Evolutionary conservation across 2,329 filamentous ascomycete species (phyloP).

Genomic region (Fusarium sp.): DNA sequence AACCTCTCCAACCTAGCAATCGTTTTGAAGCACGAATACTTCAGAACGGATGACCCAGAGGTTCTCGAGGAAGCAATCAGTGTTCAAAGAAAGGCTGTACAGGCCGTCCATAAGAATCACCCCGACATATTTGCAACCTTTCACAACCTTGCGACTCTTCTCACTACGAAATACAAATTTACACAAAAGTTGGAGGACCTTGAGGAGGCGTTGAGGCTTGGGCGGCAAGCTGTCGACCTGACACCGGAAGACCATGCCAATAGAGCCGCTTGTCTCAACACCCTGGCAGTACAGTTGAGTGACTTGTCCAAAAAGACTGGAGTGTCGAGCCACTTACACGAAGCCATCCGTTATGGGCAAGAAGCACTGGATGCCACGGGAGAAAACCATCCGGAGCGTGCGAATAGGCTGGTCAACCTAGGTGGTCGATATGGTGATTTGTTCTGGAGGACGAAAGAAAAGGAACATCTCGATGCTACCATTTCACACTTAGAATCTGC

Average conservation of each 20-base stretch:
- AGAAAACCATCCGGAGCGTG: neutral
- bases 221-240: neutral
- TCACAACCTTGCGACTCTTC: neutral
- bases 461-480: neutral
- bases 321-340: neutral
- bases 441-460: neutral
- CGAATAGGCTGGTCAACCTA: neutral
- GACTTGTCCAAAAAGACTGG: neutral
- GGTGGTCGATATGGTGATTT: neutral
- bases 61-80: neutral
- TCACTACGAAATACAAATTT: neutral
- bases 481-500: neutral
- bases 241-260: neutral
- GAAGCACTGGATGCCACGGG: neutral
- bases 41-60: neutral
- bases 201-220: neutral
- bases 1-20: neutral
- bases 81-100: neutral
- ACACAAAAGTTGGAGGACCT: neutral
- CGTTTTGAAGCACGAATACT: neutral
- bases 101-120: neutral
- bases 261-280: neutral
- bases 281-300: neutral
- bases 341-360: neutral
- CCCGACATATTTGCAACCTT: neutral